Evolutionary conservation across 768 basidiomycete species (phyloP).

Genomic region (Vishniacozyma victoriae): DNA sequence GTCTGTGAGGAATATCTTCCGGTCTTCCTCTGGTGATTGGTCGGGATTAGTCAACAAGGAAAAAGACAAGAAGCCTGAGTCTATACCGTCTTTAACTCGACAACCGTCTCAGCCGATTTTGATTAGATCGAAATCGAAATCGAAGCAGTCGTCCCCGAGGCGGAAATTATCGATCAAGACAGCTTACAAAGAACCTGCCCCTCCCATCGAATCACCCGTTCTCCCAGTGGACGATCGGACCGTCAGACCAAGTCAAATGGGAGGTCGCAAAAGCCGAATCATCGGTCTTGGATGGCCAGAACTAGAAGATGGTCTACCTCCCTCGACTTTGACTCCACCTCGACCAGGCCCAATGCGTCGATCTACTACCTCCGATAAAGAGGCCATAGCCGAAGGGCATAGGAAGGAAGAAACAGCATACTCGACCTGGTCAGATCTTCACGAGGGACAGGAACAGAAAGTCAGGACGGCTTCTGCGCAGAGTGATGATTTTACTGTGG

Average conservation of each 20-base stretch:
- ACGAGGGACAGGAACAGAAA: background rate
- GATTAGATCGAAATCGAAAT: too few species aligned
- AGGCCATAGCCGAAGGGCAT: background rate
- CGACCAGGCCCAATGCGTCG: background rate
- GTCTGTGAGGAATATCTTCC: slow-evolving; percentile 30
- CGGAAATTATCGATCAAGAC: too few species aligned
- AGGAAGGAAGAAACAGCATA: background rate
- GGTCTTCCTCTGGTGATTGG: slow-evolving; percentile 33
- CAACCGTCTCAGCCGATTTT: slow-evolving; percentile 1
- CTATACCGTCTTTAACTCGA: slow-evolving; percentile 1
- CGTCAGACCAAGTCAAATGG: slow-evolving; percentile 11
- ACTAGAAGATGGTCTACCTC: background rate
- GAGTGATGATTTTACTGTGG: slow-evolving; percentile 13
- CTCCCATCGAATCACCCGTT: background rate
- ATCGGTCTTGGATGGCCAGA: slow-evolving; percentile 29
- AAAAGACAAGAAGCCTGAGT: too few species aligned
- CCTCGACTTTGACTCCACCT: background rate
- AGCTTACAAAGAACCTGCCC: too few species aligned
- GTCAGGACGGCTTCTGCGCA: background rate
- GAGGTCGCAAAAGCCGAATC: slow-evolving; percentile 9
- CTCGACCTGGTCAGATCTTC: background rate
- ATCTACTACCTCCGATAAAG: background rate
- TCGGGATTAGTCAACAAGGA: slow-evolving; percentile 21
- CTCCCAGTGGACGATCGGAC: slow-evolving; percentile 12
- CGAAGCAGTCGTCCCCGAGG: too few species aligned